phyloP scores from a whole-genome alignment of 129 eudicot genomes.

The Daucus carota region DH1_v3.0 NC_030381.2:6338001-6338500 shows the following conservation, averaged over 20 bases:
- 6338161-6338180: conserved; percentile 3
- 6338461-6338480: no score
- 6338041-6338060: neutral
- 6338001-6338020: neutral
- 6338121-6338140: neutral
- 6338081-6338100: neutral
- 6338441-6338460: neutral
- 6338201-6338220: conserved; percentile 1
- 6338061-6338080: neutral
- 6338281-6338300: conserved; percentile 7
- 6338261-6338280: neutral
- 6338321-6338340: neutral
- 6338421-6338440: neutral
- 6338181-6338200: neutral
- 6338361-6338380: neutral
- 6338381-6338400: neutral
- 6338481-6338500: neutral
- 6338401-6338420: neutral
- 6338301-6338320: conserved; percentile 3
- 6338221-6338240: neutral
- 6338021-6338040: neutral
- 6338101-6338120: neutral
- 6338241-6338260: neutral
- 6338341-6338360: neutral
- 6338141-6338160: neutral